phyloP scores from a whole-genome alignment of 257 asterid genomes.

The Solanum dulcamara region DNA sequence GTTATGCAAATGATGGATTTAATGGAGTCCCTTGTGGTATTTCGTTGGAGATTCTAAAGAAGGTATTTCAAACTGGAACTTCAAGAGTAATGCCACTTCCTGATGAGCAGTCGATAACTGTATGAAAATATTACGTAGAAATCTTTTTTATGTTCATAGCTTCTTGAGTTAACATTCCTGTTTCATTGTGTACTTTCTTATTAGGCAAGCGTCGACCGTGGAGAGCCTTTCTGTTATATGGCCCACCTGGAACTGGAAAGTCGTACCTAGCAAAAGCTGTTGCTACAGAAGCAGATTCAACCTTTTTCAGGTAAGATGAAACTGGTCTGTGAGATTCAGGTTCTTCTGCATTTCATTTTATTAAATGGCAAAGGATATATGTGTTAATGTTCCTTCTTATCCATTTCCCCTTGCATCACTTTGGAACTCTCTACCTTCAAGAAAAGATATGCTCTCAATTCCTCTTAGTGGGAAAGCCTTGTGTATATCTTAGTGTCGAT shows the following conservation, averaged over 20 bases:
- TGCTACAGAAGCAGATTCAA: conserved; percentile 56
- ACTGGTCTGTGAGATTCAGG: neutral
- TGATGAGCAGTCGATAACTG: neutral
- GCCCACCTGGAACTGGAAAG: conserved; percentile 65
- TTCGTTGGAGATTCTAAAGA: neutral
- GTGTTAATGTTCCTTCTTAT: neutral
- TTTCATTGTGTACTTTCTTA: neutral
- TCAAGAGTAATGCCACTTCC: neutral
- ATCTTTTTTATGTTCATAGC: neutral
- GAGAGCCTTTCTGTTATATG: conserved; percentile 52
- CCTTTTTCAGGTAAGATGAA: conserved; percentile 35
- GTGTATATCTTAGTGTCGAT: neutral
- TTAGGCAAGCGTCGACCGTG: conserved; percentile 55
- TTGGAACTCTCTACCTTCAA: neutral
- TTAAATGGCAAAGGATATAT: neutral
- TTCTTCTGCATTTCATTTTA: neutral
- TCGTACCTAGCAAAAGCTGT: conserved; percentile 56
- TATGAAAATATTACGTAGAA: neutral
- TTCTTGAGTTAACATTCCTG: neutral
- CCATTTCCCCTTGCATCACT: neutral
- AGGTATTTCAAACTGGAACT: neutral
- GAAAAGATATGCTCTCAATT: neutral
- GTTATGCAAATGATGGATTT: neutral
- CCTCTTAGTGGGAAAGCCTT: neutral
- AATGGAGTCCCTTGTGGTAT: neutral